Evolutionary conservation across 2,329 filamentous ascomycete species (phyloP), one percentile per base, ranked within the genome.

Genomic region (Arthrobotrys iridis): DNA sequence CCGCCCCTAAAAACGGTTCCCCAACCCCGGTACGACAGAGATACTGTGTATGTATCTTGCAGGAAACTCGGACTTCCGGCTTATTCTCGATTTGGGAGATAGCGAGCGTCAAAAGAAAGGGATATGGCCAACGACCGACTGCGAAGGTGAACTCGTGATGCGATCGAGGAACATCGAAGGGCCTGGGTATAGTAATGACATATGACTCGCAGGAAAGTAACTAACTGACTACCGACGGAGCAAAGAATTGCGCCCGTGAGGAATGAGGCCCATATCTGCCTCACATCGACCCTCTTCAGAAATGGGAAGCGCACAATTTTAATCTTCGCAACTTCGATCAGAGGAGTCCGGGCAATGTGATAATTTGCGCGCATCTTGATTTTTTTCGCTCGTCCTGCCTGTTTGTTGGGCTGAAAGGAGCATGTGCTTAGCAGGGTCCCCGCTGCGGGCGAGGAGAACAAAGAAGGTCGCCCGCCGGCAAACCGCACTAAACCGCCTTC

Each of bases 241-340:
- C 15, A n/a, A 33, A 33, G 26, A 11, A 52, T 48, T 50, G 48
- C 63, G 63, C 63, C 30, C 40, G 35, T 46, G 46, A 35, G 59
- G 43, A 60, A 66, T 60, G 60, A 60, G 43, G 11, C 15, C 33
- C 46, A 66, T 66, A 45, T 55, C 37, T 73, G 41, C 43, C 62
- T 66, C 70, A 74, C 50, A 24, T 50, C 22, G 1, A 1, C 13
- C 11, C 37, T n/a, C 13, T 55, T 24, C 50, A 59, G 59, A 64
- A n/a, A 64, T 66, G 68, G 50, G 41, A n/a, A 52, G 50, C 59
- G 33, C 20, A 4, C 45, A 48, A 48, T 28, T 28, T 50, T 52
- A 72, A 64, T 66, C 52, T 52, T 52, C 24, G 20, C 15, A 30
- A 22, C 22, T 28, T n/a, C n/a, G n/a, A n/a, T n/a, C n/a, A n/a